Evolutionary conservation across 345 rosid genomes (phyloP), one percentile per base, ranked within the genome.

Genomic region (Pistacia atlantica): DNA sequence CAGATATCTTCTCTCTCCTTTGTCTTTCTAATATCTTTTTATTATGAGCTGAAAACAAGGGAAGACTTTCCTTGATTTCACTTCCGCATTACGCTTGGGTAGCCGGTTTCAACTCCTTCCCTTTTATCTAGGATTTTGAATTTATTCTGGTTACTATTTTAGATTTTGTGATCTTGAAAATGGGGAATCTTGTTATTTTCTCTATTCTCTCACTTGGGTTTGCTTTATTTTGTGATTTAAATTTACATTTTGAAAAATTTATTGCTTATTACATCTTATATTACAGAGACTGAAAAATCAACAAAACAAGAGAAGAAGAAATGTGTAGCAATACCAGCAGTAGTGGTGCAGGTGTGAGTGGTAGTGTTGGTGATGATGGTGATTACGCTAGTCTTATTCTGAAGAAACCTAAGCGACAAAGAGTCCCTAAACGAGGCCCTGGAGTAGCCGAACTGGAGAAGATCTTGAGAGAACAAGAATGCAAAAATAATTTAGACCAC

Each of bases 361-460:
- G 71, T 17, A 38, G 64, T 52, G 54, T 60, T 12, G 85, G 84
- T 42, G 77, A 31, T 25, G 57, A 49, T 37, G 73, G 78, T 55
- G 81, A 81, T 77, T 71, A 67, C 69, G 72, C 61, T 57, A 74
- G 75, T 33, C 76, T 76, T 42, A 69, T 83, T 83, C 69, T 80
- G 0, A 87, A 85, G 88, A 90, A 85, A 76, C 81, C 70, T 8
- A 84, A 82, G 77, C 86, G 86, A 61, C 87, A 49, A 51, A 85
- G 67, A 76, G 86, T 87, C 2, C 90, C 90, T 0, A 80, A 86
- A 63, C 80, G 97, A 86, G 97, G 97, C 1, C 97, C 97, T 31
- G 97, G 97, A 54, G 97, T 92, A 33, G 97, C 97, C 0, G 97
- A 92, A 64, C 84, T 92, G 17, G 97, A 92, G 79, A 92, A 90